Conservation (phyloP, 495 filamentous ascomycete species). For the Alectoria sarmentosa region DNA sequence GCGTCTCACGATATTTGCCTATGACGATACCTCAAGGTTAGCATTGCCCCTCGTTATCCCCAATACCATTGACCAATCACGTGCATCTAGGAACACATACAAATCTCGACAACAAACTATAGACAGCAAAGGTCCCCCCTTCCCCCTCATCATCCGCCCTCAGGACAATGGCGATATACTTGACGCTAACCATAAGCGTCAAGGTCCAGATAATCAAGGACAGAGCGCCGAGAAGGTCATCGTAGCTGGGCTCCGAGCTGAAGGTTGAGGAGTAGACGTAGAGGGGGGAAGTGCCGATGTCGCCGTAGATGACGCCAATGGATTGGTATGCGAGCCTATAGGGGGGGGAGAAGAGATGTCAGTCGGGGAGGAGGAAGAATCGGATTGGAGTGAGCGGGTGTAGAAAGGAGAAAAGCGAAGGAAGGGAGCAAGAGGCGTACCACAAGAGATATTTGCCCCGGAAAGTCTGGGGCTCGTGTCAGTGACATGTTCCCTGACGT, state of each 20-base stretch:
- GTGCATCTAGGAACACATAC: slow-evolving; percentile 34
- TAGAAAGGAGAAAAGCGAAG: not conserved
- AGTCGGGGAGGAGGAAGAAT: not conserved
- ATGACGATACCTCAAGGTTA: not conserved
- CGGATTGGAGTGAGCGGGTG: not conserved
- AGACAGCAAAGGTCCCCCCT: slow-evolving; percentile 68
- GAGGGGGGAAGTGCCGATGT: slow-evolving; percentile 68
- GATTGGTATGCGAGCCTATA: slow-evolving; percentile 59
- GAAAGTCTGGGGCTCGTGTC: slow-evolving; percentile 15
- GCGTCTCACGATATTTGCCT: slow-evolving; percentile 50
- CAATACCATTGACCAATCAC: not conserved
- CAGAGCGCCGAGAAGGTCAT: slow-evolving; percentile 59
- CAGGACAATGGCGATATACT: slow-evolving; percentile 64
- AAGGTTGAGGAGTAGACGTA: slow-evolving; percentile 72
- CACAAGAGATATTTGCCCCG: slow-evolving; percentile 22
- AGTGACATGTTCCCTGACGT: not conserved
- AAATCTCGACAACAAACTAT: slow-evolving; percentile 63
- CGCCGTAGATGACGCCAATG: slow-evolving; percentile 67
- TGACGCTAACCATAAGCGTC: slow-evolving; percentile 65
- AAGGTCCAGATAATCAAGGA: slow-evolving; percentile 71
- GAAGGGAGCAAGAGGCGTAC: not conserved
- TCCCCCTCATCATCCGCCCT: slow-evolving; percentile 70
- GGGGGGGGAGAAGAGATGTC: not conserved
- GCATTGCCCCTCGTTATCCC: not conserved
- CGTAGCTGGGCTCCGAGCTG: slow-evolving; percentile 44